Conservation (phyloP, 2,329 filamentous ascomycete genomes). For the Biscogniauxia sp. region DNA sequence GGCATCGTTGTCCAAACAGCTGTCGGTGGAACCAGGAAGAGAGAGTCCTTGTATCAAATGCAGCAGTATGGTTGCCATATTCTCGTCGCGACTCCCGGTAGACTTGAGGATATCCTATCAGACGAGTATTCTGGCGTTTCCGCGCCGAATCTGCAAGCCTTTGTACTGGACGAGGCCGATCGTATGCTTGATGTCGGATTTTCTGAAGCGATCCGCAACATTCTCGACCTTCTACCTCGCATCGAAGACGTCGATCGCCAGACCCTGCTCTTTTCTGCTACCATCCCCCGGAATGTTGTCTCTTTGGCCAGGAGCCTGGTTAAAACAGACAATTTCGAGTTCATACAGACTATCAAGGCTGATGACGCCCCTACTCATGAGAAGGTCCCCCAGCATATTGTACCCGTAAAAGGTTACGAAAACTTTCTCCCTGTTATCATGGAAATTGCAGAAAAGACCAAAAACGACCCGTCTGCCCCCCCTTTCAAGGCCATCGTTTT, state of each 20-base stretch:
- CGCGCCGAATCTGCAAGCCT: constrained; percentile 80
- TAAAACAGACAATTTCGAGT: constrained; percentile 76
- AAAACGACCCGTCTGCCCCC: constrained; percentile 38
- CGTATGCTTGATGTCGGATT: constrained; percentile 97
- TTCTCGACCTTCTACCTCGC: constrained; percentile 62
- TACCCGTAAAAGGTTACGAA: constrained; percentile 65
- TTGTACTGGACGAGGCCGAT: constrained; percentile 96
- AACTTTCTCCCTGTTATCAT: constrained; percentile 75
- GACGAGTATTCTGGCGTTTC: constrained; percentile 62
- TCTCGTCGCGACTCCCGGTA: constrained; percentile 85
- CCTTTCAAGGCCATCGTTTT: constrained; percentile 98
- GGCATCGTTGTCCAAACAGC: constrained; percentile 69
- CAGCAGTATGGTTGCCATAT: constrained; percentile 79
- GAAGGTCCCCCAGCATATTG: constrained; percentile 75
- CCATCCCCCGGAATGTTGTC: constrained; percentile 81
- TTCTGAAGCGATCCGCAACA: constrained; percentile 60
- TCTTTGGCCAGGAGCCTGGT: constrained; percentile 74
- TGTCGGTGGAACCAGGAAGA: constrained; percentile 89
- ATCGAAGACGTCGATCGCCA: constrained; percentile 67
- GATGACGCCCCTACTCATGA: constrained; percentile 85
- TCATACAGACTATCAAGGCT: constrained; percentile 81
- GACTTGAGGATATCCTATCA: constrained; percentile 75
- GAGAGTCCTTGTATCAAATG: constrained; percentile 63
- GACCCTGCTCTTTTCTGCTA: constrained; percentile 94
- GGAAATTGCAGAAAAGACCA: constrained; percentile 67